phyloP scores from a whole-genome alignment of 2,329 filamentous ascomycete genomes.

The Geosmithia putterillii region DNA sequence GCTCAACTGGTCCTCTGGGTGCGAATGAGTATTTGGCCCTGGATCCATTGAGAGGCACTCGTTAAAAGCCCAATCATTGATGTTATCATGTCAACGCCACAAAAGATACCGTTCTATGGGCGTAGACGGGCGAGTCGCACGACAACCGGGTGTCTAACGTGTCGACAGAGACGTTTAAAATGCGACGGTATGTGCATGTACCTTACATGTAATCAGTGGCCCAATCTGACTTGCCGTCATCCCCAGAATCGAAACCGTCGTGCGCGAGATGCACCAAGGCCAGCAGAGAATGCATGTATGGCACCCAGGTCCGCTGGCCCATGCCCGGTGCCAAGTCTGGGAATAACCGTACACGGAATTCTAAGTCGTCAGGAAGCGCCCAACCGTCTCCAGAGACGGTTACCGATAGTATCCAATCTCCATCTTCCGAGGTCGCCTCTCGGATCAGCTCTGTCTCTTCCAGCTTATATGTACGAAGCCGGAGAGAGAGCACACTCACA shows the following conservation, averaged over 20 bases:
- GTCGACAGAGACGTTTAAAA: not conserved
- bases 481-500: too few species aligned
- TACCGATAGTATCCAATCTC: too few species aligned
- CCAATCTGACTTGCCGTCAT: not conserved
- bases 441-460: too few species aligned
- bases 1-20: too few species aligned
- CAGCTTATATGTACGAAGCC: too few species aligned
- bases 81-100: not conserved
- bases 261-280: not conserved
- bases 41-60: too few species aligned
- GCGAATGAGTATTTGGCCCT: too few species aligned
- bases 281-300: not conserved
- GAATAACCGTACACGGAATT: not conserved
- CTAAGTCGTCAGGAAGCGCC: too few species aligned
- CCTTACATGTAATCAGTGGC: not conserved
- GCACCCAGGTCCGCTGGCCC: not conserved
- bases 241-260: not conserved
- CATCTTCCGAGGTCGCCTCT: too few species aligned
- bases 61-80: not conserved
- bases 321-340: not conserved
- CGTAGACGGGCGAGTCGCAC: not conserved
- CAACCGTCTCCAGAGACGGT: too few species aligned
- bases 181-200: slow-evolving; percentile 1
- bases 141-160: not conserved
- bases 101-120: not conserved